Percentiles rank a stretch among this genome's conserved stretches.
Evolutionary conservation across 1,284 basidiomycete species (phyloP).

Genomic region (Marasmius sp.): DNA sequence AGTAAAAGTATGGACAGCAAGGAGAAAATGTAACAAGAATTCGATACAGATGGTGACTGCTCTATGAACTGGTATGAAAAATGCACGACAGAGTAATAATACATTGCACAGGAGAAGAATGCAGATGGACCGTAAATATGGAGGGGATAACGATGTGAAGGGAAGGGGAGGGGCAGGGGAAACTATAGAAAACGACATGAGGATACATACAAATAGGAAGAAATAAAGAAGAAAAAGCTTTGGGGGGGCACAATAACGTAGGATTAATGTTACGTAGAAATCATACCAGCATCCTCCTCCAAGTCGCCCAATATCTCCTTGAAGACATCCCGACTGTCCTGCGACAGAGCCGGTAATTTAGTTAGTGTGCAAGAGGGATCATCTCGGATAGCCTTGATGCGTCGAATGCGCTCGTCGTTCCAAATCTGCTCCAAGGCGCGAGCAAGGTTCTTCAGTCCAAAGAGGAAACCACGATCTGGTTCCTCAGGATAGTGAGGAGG

Average conservation of each 20-base stretch:
- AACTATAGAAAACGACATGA: neutral
- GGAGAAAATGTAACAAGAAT: neutral
- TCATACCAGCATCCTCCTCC: constrained; percentile 62
- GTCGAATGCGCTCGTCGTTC: constrained; percentile 75
- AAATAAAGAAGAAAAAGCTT: neutral
- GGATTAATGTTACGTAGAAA: constrained; percentile 55
- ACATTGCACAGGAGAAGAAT: neutral
- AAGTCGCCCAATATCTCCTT: constrained; percentile 62
- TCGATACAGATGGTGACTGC: neutral
- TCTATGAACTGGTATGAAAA: neutral
- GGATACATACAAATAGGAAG: neutral
- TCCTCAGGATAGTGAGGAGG: constrained; percentile 88
- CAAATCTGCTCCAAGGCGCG: constrained; percentile 79
- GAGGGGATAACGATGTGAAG: neutral
- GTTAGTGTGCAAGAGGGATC: constrained; percentile 44
- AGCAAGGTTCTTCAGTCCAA: constrained; percentile 84
- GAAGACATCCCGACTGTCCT: constrained; percentile 76
- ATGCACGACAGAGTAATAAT: neutral
- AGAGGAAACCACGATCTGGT: constrained; percentile 93
- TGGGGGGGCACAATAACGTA: neutral
- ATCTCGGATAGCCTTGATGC: constrained; percentile 65
- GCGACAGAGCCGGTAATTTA: constrained; percentile 61
- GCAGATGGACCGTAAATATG: neutral
- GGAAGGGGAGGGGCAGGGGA: neutral
- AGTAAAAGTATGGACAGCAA: neutral